A percentile compares a stretch with the other conserved stretches of the same genome.
Evolutionary conservation across 108 stramenopile genomes (phyloP).

Genomic region (Nannochloropsis salina): DNA sequence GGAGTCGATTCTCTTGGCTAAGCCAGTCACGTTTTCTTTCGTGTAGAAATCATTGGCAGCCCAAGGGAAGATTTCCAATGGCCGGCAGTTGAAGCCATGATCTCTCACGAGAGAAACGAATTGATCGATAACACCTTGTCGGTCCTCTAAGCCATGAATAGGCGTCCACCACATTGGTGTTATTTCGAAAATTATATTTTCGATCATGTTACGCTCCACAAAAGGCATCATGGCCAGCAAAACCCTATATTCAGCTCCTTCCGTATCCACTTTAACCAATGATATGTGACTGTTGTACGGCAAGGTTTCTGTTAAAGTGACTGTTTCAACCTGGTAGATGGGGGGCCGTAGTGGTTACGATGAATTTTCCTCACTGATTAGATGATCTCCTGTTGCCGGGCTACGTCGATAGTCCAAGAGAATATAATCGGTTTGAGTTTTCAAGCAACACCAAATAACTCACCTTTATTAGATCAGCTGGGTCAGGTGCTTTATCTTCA

Average conservation of each 20-base stretch:
- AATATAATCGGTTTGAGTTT: no score
- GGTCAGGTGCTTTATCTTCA: not conserved
- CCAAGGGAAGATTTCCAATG: not conserved
- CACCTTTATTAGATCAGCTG: not conserved
- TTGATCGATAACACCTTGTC: not conserved
- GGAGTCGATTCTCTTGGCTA: not conserved
- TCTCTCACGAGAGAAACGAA: not conserved
- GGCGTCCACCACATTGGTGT: not conserved
- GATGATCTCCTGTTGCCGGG: no score
- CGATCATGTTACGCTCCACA: not conserved
- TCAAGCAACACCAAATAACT: not conserved
- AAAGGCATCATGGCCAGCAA: not conserved
- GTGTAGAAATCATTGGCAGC: not conserved
- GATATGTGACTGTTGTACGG: not conserved
- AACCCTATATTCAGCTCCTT: not conserved
- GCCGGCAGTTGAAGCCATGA: not conserved
- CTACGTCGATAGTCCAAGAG: no score
- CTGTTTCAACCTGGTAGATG: no score
- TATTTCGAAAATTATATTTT: not conserved
- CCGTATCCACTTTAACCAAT: not conserved
- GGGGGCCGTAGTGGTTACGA: no score
- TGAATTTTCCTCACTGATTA: no score
- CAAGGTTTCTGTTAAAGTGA: not conserved
- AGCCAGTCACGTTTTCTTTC: not conserved
- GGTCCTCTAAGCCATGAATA: not conserved